Evolutionary conservation across 805 yeast genomes (phyloP), one percentile per base, ranked within the genome.

Genomic region (Pichia exigua): DNA sequence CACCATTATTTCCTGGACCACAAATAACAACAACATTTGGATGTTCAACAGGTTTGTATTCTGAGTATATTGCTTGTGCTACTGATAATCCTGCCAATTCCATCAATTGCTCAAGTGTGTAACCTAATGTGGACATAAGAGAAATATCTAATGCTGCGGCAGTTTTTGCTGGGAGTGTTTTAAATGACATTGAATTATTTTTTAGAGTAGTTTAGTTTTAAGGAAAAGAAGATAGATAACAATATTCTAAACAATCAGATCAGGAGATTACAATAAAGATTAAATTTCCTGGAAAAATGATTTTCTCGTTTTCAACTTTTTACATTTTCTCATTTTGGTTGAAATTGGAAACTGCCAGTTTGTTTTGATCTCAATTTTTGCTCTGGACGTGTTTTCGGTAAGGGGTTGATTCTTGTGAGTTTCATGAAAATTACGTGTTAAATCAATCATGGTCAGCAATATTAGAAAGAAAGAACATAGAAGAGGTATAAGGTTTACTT

Each of bases 1-100:
- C 99, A 1, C 96, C 92, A 63, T 94, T 94, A 63, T 94, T 94
- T 1, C 99, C 99, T 0, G 98, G 98, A 0, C 99, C 99, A 12
- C 84, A 89, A 6, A 94, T 72, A 1, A 94, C 77, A 7, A 53
- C 21, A 42, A 91, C 69, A 12, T 66, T 70, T 40, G 71, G 66
- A 26, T 62, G 44, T 13, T 64, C 51, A 3, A 50, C 24, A 1
- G 82, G 82, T 2, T 95, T 95, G 58, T 77, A 87, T 38, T 82
- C 74, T 47, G 74, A 77, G 61, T 79, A 81, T 3, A 91, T 77
- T 0, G 95, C 87, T 61, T 89, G 87, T 6, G 99, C 97, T 11
- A 92, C 97, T 2, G 97, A 82, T 28, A 91, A 74, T 0, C 99
- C 99, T 0, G 99, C 99, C 43, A 94, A 73, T 68, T 94, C 99